Base-by-base conservation (phyloP, 2,329 filamentous ascomycete species). In the Hyphodiscus sp. region DNA sequence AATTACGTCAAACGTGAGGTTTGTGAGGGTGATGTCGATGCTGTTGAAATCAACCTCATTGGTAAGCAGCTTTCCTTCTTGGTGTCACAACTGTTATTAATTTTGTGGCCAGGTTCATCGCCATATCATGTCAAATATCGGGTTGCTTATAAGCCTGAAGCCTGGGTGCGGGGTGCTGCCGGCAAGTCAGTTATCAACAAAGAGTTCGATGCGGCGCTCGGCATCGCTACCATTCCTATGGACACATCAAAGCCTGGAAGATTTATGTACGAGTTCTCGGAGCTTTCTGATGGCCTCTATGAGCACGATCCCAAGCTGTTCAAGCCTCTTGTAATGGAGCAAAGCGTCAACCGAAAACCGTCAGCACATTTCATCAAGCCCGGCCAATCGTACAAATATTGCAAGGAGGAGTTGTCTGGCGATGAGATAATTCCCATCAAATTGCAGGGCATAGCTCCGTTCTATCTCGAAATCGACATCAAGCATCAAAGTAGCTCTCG, bases 381-480 rank as follows among this genome's bases (percentile, higher is more conserved):
- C 2, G 91, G 91, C 16, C 94, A 94, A 69, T 91, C 89, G 0
- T 96, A 96, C 76, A 95, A 94, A 68, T 96, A 92, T 71, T 99
- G 94, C 73, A 86, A 91, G 68, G 85, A 91, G 47, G 89, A 96
- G 63, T 81, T 87, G 49, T 82, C 83, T 51, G 82, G 85, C 30
- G 89, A 95, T 64, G 91, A 99, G 65, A 83, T 82, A 42, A 96
- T 99, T 51, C 91, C 92, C 0, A 86, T 99, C 55, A 85, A 81
- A 1, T 78, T 99, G 18, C 87, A 87, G 55, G 94, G 94, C 41
- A 76, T 86, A 16, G 83, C 92, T 7, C 94, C 94, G 0, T 99
- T 99, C 73, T 86, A 85, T 47, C 76, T 99, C 4, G 94, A 97
- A 68, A 80, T 97, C 20, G 91, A 92, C 65, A 89, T 99, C 71